phyloP scores from a whole-genome alignment of 371 early-diverging fungal genomes.

The Basidiobolus meristosporus region DNA sequence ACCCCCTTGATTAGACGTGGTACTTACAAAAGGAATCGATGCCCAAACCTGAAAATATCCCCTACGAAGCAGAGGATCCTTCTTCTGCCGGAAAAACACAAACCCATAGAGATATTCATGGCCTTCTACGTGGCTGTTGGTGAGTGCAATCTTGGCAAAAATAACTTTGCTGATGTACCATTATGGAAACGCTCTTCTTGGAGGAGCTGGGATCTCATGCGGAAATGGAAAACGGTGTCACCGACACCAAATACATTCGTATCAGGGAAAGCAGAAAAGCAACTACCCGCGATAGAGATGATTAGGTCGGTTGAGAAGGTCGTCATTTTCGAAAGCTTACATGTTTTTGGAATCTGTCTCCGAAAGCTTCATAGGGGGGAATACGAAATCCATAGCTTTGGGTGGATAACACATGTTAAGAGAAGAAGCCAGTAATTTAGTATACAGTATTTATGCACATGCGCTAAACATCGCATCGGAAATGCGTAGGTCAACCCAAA shows the following conservation, averaged over 20 bases:
- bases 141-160: too few relatives aligned
- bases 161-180: too few relatives aligned
- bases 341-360: constrained; percentile 62
- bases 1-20: background rate
- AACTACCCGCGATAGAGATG: constrained; percentile 18
- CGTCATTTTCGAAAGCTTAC: constrained; percentile 13
- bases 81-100: constrained; percentile 86
- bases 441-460: too few relatives aligned
- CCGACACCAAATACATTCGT: constrained; percentile 81
- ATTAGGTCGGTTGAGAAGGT: too few relatives aligned
- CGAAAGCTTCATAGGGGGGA: constrained; percentile 63
- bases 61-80: constrained; percentile 61
- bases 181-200: too few relatives aligned
- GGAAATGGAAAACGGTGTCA: constrained; percentile 76
- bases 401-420: background rate
- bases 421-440: constrained; percentile 4
- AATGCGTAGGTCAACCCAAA: too few relatives aligned
- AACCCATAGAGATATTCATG: constrained; percentile 76
- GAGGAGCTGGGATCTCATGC: too few relatives aligned
- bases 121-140: too few relatives aligned
- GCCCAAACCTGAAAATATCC: constrained; percentile 89
- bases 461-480: too few relatives aligned
- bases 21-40: constrained; percentile 63
- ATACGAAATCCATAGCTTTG: constrained; percentile 60
- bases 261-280: constrained; percentile 92